Evolutionary conservation across 2,329 filamentous ascomycete genomes (phyloP), one percentile per base, ranked within the genome.

Genomic region (Elsinoe australis): DNA sequence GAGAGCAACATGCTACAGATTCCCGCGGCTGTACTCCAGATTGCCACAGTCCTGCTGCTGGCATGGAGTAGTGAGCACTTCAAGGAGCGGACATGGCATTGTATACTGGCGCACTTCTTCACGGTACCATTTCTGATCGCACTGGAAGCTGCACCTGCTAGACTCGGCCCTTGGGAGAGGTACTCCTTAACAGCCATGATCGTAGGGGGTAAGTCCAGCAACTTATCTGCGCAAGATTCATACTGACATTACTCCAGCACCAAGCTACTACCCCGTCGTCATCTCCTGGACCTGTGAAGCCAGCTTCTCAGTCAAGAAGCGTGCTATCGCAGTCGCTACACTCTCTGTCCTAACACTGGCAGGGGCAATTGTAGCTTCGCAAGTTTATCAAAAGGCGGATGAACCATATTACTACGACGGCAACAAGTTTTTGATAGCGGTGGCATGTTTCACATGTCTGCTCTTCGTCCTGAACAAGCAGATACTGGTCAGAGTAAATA

Each of bases 191-290:
- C 74, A 12, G 73, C 72, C 1, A 56, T 80, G 31, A 67, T 79
- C 24, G 68, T 75, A 8, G 74, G 75, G 1, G 71, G 55, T 59
- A 52, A 55, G 50, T 21, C 15, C 18, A 17, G 26, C 6, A 31
- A 47, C 14, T 18, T 29, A 3, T 18, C 10, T 18, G 2, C 22
- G 6, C 5, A 10, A 19, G 9, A 3, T 7, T 24, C 15, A 18
- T 6, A 10, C 41, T 50, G n/a, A 51, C 41, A 6, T 28, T 21
- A 29, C 26, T 24, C 41, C 22, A 29, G 17, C 73, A 50, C 77
- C 77, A 0, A 80, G 80, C 55, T 73, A 78, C 47, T 77, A 80
- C 54, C 75, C 77, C 2, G 69, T 78, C 12, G 64, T 73, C 8
- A 67, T 67, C 3, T 66, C 69, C 4, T 79, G 71, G 70, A 69